These are phyloP conservation scores for Pleomassaria siparia DNA, from an alignment of 2,329 filamentous ascomycete species.

Conservation along the genomic window DNA sequence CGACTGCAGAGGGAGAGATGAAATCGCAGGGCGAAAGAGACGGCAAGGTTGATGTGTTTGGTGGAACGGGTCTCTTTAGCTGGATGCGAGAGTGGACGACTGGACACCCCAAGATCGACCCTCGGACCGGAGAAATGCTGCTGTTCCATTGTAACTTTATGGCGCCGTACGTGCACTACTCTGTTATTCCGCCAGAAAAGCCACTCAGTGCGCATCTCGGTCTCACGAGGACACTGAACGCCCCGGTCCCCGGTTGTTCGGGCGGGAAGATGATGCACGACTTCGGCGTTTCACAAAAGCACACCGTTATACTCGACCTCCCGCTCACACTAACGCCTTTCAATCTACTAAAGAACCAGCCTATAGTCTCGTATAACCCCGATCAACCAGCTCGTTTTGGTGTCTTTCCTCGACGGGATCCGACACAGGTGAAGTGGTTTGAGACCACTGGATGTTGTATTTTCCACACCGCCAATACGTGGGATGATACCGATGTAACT, in stretches of 20 bases:
- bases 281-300: conserved; percentile 64
- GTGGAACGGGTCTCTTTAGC: conserved; percentile 57
- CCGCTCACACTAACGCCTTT: conserved; percentile 66
- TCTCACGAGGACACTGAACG: conserved; percentile 49
- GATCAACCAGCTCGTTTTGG: conserved; percentile 63
- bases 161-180: conserved; percentile 68
- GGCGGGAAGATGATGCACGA: conserved; percentile 76
- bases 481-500: conserved; percentile 54
- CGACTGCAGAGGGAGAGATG: conserved; percentile 55
- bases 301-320: conserved; percentile 70
- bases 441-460: conserved; percentile 69
- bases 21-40: conserved; percentile 15
- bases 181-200: conserved; percentile 50
- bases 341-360: conserved; percentile 59
- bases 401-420: conserved; percentile 64
- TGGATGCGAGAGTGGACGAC: conserved; percentile 74
- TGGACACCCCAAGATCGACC: conserved; percentile 68
- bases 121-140: conserved; percentile 64
- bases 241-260: conserved; percentile 61
- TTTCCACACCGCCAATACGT: conserved; percentile 72
- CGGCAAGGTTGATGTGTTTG: conserved; percentile 52
- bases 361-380: conserved; percentile 62
- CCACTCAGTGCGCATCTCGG: not conserved
- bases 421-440: conserved; percentile 64
- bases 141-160: conserved; percentile 68